Base-by-base conservation (phyloP, 306 rosid species). In the Hylodesmum podocarpum region DNA sequence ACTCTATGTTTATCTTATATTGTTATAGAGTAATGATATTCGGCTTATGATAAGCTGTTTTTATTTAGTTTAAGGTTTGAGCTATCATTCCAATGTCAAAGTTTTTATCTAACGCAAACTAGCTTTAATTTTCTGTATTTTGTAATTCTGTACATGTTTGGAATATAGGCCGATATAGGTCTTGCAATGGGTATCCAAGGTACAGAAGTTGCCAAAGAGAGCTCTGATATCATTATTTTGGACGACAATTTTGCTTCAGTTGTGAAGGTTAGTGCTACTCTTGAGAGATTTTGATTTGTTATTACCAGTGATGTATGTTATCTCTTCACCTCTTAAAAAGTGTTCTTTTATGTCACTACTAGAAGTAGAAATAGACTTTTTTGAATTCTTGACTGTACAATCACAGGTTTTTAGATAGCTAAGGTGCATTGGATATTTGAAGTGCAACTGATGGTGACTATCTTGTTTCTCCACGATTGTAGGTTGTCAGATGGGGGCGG, bases 401-500 rank as follows among this genome's bases (percentile, higher is more conserved):
- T 62, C 14, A 31, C 34, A 33, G 70, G 44, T 67, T 51, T 81
- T 31, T 21, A 15, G 12, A 16, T 13, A 75, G 46, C 29, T 73
- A 46, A 66, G 29, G 47, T 64, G 47, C 28, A 34, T 4, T 34
- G 28, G 18, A 31, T 72, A 34, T 39, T 43, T 77, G 53, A 44
- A 49, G 66, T 37, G 19, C 64, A 41, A 15, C 29, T 72, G 47
- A 36, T 11, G 18, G 7, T 73, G 53, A 43, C 28, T 25, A 50
- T 46, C 15, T 29, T 78, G 69, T 15, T 72, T 73, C 36, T 78
- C 25, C 4, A 10, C 19, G 16, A 37, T 37, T 89, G 68, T 78
- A 96, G 99, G 99, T 93, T 82, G 99, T 96, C 41, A 84, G 98
- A 83, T 96, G 99, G 99, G 98, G 99, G 18, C 93, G 99, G 31